Percentiles rank a stretch among this genome's conserved stretches.
phyloP scores from a whole-genome alignment of 768 basidiomycete genomes.

The Tricholoma saponaceum region DNA sequence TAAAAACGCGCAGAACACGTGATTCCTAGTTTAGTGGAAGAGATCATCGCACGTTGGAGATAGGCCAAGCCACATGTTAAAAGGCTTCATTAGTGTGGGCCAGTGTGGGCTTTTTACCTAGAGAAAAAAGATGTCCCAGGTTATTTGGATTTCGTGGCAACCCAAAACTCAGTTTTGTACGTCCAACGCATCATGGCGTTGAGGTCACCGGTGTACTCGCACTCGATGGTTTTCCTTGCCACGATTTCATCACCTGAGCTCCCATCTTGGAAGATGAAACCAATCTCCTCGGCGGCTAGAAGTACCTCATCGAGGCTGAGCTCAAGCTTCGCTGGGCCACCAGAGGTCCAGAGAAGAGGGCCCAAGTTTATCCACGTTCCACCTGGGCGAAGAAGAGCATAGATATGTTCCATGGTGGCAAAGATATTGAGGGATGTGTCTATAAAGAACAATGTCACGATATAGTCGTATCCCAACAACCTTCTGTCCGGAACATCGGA shows the following conservation, averaged over 20 bases:
- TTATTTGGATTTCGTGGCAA: slow-evolving; percentile 38
- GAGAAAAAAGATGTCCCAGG: no score
- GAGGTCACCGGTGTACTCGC: slow-evolving; percentile 61
- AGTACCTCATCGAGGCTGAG: slow-evolving; percentile 64
- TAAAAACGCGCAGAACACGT: background rate
- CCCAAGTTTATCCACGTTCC: slow-evolving; percentile 73
- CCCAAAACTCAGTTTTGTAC: slow-evolving; percentile 68
- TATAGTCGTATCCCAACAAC: slow-evolving; percentile 46
- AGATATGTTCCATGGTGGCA: slow-evolving; percentile 53
- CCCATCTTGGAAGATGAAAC: slow-evolving; percentile 40
- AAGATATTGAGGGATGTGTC: slow-evolving; percentile 56
- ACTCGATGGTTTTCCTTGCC: slow-evolving; percentile 43
- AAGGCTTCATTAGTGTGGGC: no score
- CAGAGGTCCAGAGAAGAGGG: slow-evolving; percentile 60
- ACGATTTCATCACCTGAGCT: slow-evolving; percentile 17
- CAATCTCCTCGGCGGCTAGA: slow-evolving; percentile 44
- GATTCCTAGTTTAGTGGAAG: no score
- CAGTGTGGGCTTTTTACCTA: no score
- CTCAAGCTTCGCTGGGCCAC: slow-evolving; percentile 51
- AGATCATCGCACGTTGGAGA: no score
- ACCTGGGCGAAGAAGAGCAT: slow-evolving; percentile 51
- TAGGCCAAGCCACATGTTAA: no score
- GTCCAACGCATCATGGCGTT: slow-evolving; percentile 71
- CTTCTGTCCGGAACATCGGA: background rate
- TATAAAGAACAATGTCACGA: slow-evolving; percentile 66